Percentiles rank a stretch among this genome's conserved stretches.
Conservation (phyloP, 768 basidiomycete genomes). For the Leccinum ochraceum region DNA sequence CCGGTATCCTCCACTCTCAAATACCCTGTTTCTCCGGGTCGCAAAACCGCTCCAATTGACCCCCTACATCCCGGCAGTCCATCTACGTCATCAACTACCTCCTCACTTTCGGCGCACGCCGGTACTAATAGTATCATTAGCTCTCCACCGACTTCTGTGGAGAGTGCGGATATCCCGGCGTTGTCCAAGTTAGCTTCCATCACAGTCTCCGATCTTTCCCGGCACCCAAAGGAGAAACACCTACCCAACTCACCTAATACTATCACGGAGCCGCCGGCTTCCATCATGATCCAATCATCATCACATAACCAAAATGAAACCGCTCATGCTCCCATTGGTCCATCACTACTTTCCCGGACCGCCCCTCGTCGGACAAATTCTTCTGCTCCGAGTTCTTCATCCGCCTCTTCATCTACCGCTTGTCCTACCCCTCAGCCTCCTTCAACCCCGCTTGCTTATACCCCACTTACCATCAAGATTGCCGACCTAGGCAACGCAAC, state of each 20-base stretch:
- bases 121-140: constrained; percentile 40
- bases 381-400: constrained; percentile 21
- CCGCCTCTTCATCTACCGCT: constrained; percentile 21
- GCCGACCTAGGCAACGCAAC: constrained; percentile 95
- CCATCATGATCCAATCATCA: constrained; percentile 29
- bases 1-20: constrained; percentile 14
- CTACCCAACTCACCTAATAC: neutral
- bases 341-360: constrained; percentile 66
- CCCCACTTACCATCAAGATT: constrained; percentile 83
- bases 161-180: constrained; percentile 41
- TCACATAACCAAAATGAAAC: constrained; percentile 19
- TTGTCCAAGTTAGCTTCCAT: constrained; percentile 32
- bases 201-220: constrained; percentile 12
- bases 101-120: constrained; percentile 46
- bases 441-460: constrained; percentile 18
- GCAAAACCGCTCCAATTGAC: constrained; percentile 4
- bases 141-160: constrained; percentile 57
- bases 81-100: constrained; percentile 36
- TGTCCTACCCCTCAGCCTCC: constrained; percentile 27
- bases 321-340: constrained; percentile 35
- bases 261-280: constrained; percentile 11
- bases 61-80: constrained; percentile 39
- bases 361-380: constrained; percentile 42
- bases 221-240: constrained; percentile 2
- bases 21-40: constrained; percentile 5